Base-by-base conservation (phyloP, 1,139 yeast species). In the Oligophagozyma castellii region DNA sequence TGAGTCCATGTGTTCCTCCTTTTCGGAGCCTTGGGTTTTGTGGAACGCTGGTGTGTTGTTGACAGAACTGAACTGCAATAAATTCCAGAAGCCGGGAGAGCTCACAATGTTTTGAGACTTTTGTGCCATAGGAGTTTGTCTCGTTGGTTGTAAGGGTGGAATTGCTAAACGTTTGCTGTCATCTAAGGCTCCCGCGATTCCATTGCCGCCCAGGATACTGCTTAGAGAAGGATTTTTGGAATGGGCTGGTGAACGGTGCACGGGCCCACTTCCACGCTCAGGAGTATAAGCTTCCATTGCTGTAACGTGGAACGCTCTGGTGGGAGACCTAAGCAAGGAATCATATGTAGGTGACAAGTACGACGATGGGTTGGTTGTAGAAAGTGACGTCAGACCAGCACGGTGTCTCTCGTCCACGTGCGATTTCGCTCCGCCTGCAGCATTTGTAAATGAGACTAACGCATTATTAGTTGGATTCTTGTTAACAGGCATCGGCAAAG, bases 251-350 rank as follows among this genome's bases (percentile, higher is more conserved):
- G 52, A 45, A 22, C 37, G 38, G 15, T 35, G 44, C 34, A 44
- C 52, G 24, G 53, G 53, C 27, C 63, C 61, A 16, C 70, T 63
- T 1, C 89, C 89, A 28, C 92, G 56, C 42, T 78, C 92, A 1
- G 93, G 92, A 0, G 93, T 79, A 43, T 75, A 78, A 1, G 92
- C 89, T 49, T 78, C 92, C 35, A 75, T 58, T 5, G 81, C 80
- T 16, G 70, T 62, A 12, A 72, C 64, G 27, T 58, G 59, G 35
- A 56, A 59, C 30, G 70, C 70, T 44, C 70, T 75, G 15, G 49
- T 51, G 22, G 57, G 70, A 8, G 56, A 51, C 27, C 46, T 40
- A 30, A 49, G 31, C 19, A 48, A 28, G 1, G 52, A 33, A 21
- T 41, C 51, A 19, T 39, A 38, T 7, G 44, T 24, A 13, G 50